These are phyloP conservation scores for Solanum arcanum DNA, from an alignment of 257 asterid genomes.

Conservation along the genomic window DNA sequence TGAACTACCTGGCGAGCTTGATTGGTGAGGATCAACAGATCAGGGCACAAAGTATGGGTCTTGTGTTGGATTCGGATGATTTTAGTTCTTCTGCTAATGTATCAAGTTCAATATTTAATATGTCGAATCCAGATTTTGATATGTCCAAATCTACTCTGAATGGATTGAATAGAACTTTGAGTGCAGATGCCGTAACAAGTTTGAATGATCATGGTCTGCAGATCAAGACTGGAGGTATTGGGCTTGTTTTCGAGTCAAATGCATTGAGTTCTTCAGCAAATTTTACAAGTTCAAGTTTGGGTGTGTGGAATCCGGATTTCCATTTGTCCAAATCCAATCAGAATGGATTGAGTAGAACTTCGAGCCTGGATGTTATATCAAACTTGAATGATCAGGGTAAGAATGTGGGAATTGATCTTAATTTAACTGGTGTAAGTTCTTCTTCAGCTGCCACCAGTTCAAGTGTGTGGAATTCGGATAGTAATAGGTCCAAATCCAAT, in stretches of 20 bases:
- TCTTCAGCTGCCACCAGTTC: not conserved
- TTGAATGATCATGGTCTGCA: constrained; percentile 2
- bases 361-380: constrained; percentile 4
- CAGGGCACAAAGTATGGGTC: not conserved
- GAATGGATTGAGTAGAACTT: not conserved
- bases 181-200: not conserved
- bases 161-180: not conserved
- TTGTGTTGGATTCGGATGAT: not conserved
- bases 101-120: not conserved
- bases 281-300: not conserved
- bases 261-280: not conserved
- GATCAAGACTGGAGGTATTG: not conserved
- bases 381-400: constrained; percentile 13
- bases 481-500: not conserved
- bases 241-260: not conserved
- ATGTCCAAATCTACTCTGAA: not conserved
- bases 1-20: not conserved
- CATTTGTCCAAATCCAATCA: constrained; percentile 1
- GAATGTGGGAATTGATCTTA: not conserved
- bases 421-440: not conserved
- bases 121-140: not conserved
- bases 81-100: not conserved
- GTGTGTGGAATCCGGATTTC: not conserved
- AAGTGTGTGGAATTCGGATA: not conserved
- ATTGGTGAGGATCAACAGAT: not conserved